Conservation (phyloP, 805 yeast genomes). For the Nakazawaea siamensis region DNA sequence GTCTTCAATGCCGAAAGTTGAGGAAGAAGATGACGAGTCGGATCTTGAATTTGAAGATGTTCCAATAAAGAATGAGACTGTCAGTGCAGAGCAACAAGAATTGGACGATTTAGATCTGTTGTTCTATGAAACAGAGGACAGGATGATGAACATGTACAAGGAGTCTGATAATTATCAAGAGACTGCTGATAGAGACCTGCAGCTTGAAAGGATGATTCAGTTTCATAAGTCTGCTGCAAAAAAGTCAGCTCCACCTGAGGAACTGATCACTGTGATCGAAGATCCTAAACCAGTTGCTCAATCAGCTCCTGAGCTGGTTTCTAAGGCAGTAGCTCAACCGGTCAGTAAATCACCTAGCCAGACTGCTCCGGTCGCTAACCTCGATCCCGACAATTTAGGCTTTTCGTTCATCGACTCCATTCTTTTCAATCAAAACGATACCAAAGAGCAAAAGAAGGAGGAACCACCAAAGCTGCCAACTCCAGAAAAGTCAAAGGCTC, state of each 20-base stretch:
- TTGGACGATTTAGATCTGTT: constrained; percentile 18
- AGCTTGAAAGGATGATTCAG: constrained; percentile 13
- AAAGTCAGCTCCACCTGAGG: neutral
- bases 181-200: constrained; percentile 15
- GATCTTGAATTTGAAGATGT: constrained; percentile 73
- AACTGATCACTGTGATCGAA: neutral
- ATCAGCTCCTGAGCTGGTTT: neutral
- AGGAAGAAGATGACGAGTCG: constrained; percentile 29
- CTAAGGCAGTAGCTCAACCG: neutral
- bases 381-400: neutral
- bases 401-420: neutral
- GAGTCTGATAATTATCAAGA: constrained; percentile 3
- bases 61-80: constrained; percentile 29
- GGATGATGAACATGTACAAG: constrained; percentile 7
- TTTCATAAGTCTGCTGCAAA: neutral
- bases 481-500: constrained; percentile 1
- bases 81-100: neutral
- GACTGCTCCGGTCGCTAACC: neutral
- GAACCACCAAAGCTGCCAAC: constrained; percentile 4
- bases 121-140: constrained; percentile 13
- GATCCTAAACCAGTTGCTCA: neutral
- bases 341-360: neutral
- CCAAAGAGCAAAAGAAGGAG: neutral
- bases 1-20: neutral
- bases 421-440: neutral